Base-by-base conservation (phyloP, 2,329 filamentous ascomycete species). In the Exutisphaerella laricina region DNA sequence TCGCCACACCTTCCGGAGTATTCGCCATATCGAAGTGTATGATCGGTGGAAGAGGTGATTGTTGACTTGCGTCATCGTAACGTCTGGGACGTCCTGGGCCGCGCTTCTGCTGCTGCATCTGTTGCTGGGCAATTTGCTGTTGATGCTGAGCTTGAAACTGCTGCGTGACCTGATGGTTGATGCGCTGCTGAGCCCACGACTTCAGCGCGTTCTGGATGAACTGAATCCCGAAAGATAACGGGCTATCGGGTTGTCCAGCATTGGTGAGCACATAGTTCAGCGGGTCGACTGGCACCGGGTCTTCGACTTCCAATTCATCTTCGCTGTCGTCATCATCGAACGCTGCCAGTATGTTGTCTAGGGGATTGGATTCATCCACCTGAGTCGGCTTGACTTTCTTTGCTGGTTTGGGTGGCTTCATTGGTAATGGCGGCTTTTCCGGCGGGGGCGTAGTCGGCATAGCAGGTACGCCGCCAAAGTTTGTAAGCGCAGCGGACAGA, bases 161-260 rank as follows among this genome's bases (percentile, higher is more conserved):
- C 14, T 50, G 34, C 18, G 39, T 42, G 20, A 49, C 53, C 28
- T 53, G 43, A 20, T 53, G 50, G 4, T 46, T 49, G 25, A 57
- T 45, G 16, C 57, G 50, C 39, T 59, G 55, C 39, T 59, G 52
- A 5, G 58, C 60, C 60, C 59, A 62, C 4, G 58, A 61, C 28
- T 56, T 57, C 42, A 63, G 48, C 10, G 58, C 59, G 37, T 60
- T 59, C 45, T 59, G 56, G 17, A 62, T 63, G 51, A 63, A 63
- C 37, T 56, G 49, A 22, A 62, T 59, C 42, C 60, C 59, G 39
- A 58, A 56, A 5, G 45, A 50, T 4, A 63, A 49, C 17, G 56
- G 50, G 4, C 47, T 48, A 31, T 63, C 60, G 3, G 48, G 36
- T 20, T 41, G 31, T 17, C 55, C 58, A 5, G 49, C 42, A 9